Evolutionary conservation across 2,329 filamentous ascomycete genomes (phyloP), one percentile per base, ranked within the genome.

Genomic region (Paraconiothyrium sp.): DNA sequence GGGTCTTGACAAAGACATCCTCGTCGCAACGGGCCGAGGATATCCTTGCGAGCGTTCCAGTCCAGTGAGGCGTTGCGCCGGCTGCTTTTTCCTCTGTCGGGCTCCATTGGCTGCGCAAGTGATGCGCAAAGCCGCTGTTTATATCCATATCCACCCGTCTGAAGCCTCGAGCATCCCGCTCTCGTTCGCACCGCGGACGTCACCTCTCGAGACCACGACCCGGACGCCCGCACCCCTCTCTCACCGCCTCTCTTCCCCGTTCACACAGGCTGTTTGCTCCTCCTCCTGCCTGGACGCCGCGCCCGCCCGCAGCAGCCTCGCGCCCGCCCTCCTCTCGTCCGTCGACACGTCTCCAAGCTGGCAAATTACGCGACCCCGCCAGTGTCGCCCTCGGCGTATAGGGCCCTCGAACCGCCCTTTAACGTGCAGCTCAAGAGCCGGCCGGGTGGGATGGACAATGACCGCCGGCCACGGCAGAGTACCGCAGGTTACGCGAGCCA

Each of bases 391-490:
- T 85, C 84, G 83, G 85, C 85, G 82, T 85, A 87, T 83, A 86
- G 85, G 84, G 79, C 75, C 73, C 79, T 79, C 77, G 87, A 86
- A 84, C 84, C 85, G 80, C 83, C 83, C 80, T 80, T 84, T 81
- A 83, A 82, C 81, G 82, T 83, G 78, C 82, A 82, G 80, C 78
- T 80, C 74, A 79, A 80, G 78, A 80, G 84, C 79, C 79, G 82
- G 78, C 80, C 82, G 75, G 78, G 83, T 83, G 89, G 88, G 77
- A 95, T 95, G 92, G 92, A 94, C 81, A 88, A 89, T 83, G 87
- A 87, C 80, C 88, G 86, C 77, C 85, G 88, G 76, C 86, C 89
- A 84, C 90, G 91, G 86, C 90, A 91, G 83, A 91, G 91, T 81
- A 84, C 86, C 81, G 85, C 88, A 77, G 83, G 86, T 79, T 89